Conservation (phyloP, 331 rosid genomes). For the Erythrophleum ivorense region DNA sequence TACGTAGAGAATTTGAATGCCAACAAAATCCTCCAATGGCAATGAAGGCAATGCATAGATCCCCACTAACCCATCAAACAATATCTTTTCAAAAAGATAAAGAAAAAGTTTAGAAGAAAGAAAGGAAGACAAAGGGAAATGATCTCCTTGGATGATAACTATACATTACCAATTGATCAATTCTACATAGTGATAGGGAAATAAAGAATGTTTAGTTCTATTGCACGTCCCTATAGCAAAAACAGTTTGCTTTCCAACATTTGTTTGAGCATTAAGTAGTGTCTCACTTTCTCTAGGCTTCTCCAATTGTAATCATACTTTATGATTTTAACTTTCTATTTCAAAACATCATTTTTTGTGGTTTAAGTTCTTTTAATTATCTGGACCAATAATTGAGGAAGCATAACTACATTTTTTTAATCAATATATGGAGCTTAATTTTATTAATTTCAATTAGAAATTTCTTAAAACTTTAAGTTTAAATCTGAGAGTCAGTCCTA, state of each 20-base stretch:
- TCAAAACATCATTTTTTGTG: neutral
- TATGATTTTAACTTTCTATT: neutral
- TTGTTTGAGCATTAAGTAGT: conserved; percentile 10
- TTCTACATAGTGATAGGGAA: conserved; percentile 1
- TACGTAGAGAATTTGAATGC: neutral
- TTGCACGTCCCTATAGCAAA: conserved; percentile 15
- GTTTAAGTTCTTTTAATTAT: too few species aligned
- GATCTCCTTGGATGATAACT: conserved; percentile 15
- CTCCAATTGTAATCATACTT: conserved; percentile 13
- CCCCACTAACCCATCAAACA: conserved; percentile 52
- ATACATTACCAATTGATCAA: conserved; percentile 4
- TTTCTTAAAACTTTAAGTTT: too few species aligned
- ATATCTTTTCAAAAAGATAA: conserved; percentile 13
- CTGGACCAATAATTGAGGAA: too few species aligned
- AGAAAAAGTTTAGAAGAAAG: conserved; percentile 23
- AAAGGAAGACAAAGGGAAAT: conserved; percentile 3
- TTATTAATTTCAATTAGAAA: too few species aligned
- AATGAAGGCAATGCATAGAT: conserved; percentile 24
- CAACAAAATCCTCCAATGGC: conserved; percentile 43
- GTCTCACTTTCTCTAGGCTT: conserved; percentile 38
- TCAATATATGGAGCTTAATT: too few species aligned
- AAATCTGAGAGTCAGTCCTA: too few species aligned
- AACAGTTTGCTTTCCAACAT: conserved; percentile 24
- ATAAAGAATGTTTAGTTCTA: conserved; percentile 22
- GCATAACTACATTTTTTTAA: too few species aligned